Evolutionary conservation across 192 early-diverging fungal genomes (phyloP).

Genomic region (Podila clonocystis): DNA sequence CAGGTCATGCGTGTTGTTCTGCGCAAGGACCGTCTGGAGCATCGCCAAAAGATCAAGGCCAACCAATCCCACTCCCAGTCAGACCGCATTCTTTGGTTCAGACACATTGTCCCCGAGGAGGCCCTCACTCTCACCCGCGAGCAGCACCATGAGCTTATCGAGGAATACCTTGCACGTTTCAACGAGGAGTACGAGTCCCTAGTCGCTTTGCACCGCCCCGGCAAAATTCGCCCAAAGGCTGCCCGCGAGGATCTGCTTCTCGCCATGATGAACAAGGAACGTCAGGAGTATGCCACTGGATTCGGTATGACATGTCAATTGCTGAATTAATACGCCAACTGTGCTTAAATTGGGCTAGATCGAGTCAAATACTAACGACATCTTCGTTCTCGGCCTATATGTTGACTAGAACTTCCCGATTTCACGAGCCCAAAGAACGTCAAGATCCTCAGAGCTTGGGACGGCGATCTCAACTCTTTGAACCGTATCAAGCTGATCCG

Average conservation of each 20-base stretch:
- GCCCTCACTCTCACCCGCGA: slow-evolving; percentile 16
- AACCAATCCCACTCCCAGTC: slow-evolving; percentile 34
- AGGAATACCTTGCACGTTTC: slow-evolving; percentile 58
- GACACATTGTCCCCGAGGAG: slow-evolving; percentile 60
- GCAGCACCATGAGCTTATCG: slow-evolving; percentile 24
- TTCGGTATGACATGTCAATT: slow-evolving; percentile 53
- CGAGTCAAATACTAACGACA: slow-evolving; percentile 26
- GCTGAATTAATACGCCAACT: slow-evolving; percentile 10
- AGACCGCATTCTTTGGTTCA: slow-evolving; percentile 66
- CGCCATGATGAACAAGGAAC: slow-evolving; percentile 55
- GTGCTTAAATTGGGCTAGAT: slow-evolving; percentile 50
- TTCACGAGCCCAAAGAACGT: slow-evolving; percentile 63
- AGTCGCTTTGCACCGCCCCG: slow-evolving; percentile 46
- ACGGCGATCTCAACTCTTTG: slow-evolving; percentile 64
- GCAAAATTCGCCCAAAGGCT: slow-evolving; percentile 57
- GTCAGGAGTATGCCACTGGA: slow-evolving; percentile 60
- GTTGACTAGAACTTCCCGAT: slow-evolving; percentile 61
- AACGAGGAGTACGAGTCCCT: slow-evolving; percentile 60
- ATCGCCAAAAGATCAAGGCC: slow-evolving; percentile 45
- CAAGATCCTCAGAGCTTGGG: slow-evolving; percentile 57
- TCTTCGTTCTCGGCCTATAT: neutral
- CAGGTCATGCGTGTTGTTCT: slow-evolving; percentile 59
- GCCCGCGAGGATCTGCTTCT: slow-evolving; percentile 53
- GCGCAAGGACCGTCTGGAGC: slow-evolving; percentile 60
- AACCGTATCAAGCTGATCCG: slow-evolving; percentile 55